Evolutionary conservation across 176 grass and related monocot species (phyloP), one percentile per base, ranked within the genome.

Genomic region (Oryza rufipogon): DNA sequence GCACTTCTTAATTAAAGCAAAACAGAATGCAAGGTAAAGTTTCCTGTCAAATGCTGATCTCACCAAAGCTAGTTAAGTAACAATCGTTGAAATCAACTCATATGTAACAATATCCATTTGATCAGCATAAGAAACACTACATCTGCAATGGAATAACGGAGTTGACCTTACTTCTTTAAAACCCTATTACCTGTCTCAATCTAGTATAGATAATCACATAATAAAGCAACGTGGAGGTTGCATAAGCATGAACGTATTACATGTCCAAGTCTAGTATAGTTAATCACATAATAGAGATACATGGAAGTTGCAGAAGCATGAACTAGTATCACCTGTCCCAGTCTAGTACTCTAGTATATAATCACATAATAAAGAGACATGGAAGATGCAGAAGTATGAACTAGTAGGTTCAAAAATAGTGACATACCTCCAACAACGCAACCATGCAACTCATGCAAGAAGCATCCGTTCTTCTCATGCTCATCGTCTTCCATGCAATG

Each of bases 361-460:
- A 51, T 75, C 2, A 66, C 58, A 66, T 66, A 19, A 83, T 2
- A 17, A 19, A 13, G 16, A 26, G 32, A 71, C 26, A 34, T 3
- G 52, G 23, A 19, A 26, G 13, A 22, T 14, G 15, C 45, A 56
- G 33, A 10, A 1, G 9, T 30, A 9, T 19, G 20, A 75, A 61
- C 9, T 32, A 26, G 44, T 1, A 30, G 68, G 34, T 66, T 54
- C 39, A 36, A 67, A 51, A 80, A 68, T 46, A 73, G 74, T 11
- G 6, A 0, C 26, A 54, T 80, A 87, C 79, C 49, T 61, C 67
- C 32, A 39, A 39, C 16, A 2, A 2, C 39, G 26, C 9, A 77
- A 56, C 72, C 70, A 86, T 86, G n/a, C n/a, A n/a, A n/a, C n/a
- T n/a, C n/a, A n/a, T n/a, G 85, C 2, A 80, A 56, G 77, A 52